Percentiles rank a stretch among this genome's conserved stretches.
phyloP scores from a whole-genome alignment of 2,329 filamentous ascomycete genomes.

The Trichoderma brevicompactum region DNA sequence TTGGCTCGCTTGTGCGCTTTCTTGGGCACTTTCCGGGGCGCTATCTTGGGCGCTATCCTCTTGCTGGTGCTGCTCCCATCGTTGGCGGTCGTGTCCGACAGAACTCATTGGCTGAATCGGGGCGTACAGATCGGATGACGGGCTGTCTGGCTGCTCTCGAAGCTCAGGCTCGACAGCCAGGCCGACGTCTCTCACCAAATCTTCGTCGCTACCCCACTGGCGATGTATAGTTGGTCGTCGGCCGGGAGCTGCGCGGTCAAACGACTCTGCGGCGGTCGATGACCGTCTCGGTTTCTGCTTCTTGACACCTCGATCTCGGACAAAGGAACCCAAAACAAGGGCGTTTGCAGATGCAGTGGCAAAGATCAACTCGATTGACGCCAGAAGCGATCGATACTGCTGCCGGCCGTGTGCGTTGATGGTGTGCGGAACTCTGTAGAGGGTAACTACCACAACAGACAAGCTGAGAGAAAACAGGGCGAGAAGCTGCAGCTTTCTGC shows the following conservation, averaged over 20 bases:
- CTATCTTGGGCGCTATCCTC: neutral
- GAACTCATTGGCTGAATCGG: slow-evolving; percentile 44
- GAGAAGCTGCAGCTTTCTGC: slow-evolving; percentile 78
- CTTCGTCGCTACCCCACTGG: slow-evolving; percentile 88
- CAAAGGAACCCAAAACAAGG: slow-evolving; percentile 88
- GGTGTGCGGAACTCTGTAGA: slow-evolving; percentile 80
- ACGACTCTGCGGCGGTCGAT: slow-evolving; percentile 62
- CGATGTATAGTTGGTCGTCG: slow-evolving; percentile 59
- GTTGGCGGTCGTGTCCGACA: slow-evolving; percentile 46
- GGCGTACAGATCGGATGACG: slow-evolving; percentile 38
- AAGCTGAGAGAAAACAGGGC: slow-evolving; percentile 84
- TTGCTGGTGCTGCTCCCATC: slow-evolving; percentile 45
- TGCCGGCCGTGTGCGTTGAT: slow-evolving; percentile 73
- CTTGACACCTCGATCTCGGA: slow-evolving; percentile 87
- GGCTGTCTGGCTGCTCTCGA: slow-evolving; percentile 43
- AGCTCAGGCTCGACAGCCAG: slow-evolving; percentile 64
- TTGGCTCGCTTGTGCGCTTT: slow-evolving; percentile 47
- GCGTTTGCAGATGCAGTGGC: slow-evolving; percentile 87
- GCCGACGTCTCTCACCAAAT: slow-evolving; percentile 80
- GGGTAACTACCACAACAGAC: slow-evolving; percentile 76
- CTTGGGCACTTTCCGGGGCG: neutral
- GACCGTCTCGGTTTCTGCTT: slow-evolving; percentile 79
- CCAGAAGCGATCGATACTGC: slow-evolving; percentile 84
- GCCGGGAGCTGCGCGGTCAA: slow-evolving; percentile 51
- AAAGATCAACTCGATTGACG: slow-evolving; percentile 87